Evolutionary conservation across 345 rosid genomes (phyloP), one percentile per base, ranked within the genome.

Genomic region (Salix dunnii): DNA sequence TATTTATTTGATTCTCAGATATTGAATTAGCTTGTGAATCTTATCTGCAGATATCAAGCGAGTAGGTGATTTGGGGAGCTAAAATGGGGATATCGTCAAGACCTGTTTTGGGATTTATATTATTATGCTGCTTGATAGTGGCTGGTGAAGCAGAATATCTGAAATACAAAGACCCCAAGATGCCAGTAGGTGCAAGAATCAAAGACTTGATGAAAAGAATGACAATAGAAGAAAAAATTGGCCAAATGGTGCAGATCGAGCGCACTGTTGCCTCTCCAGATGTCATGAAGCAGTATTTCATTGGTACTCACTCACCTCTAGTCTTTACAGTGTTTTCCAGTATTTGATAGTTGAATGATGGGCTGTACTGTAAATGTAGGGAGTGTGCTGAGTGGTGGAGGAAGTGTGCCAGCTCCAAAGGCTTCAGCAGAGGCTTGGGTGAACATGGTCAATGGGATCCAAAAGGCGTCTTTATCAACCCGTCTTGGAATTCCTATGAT

Each of bases 201-300:
- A 68, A 48, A 67, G 84, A 83, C 70, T 81, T 89, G 8, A 84
- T 86, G 86, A 74, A 77, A 60, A 79, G 78, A 43, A 89, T 89
- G 92, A 87, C 86, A 1, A 23, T 86, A 6, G 75, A 67, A 65
- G 92, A 87, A 77, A 89, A 89, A 78, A 83, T 89, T 58, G 90
- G 90, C 20, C 90, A 89, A 72, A 89, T 87, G 90, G 48, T 77
- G 60, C 89, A 89, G 78, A 70, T 89, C 13, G 89, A 89, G 58
- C 87, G 90, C 18, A 51, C 5, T 30, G 68, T 70, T 36, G 89
- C 86, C 36, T 82, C 87, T 35, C 70, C 87, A 17, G 73, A 89
- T 65, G 75, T 87, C 74, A 77, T 89, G 76, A 72, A 23, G 71
- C 67, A 87, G 1, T 74, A 82, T 71, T 79, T 78, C 58, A 86